Conservation (phyloP, 192 early-diverging fungal genomes). For the Geranomyces variabilis region DNA sequence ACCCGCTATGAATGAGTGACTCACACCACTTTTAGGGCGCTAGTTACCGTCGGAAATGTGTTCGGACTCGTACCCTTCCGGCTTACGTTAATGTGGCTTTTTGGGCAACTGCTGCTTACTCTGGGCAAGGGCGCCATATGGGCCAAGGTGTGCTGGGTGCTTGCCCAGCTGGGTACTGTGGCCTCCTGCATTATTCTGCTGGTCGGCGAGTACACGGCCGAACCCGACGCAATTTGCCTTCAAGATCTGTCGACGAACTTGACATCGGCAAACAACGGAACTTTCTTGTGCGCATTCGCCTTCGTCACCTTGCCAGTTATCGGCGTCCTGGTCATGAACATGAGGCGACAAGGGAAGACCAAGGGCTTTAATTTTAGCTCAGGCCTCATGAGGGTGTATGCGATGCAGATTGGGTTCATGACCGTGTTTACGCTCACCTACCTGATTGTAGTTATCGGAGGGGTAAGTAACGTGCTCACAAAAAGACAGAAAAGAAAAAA, state of each 20-base stretch:
- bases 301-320: conserved; percentile 10
- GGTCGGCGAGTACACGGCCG: background rate
- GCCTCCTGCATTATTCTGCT: background rate
- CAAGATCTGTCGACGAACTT: background rate
- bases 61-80: conserved; percentile 18
- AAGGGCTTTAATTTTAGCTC: background rate
- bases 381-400: conserved; percentile 1
- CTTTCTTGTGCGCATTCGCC: conserved; percentile 4
- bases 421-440: conserved; percentile 3
- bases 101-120: conserved; percentile 17
- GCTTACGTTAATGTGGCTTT: conserved; percentile 14
- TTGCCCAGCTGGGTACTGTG: background rate
- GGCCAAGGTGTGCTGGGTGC: conserved; percentile 9
- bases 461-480: background rate
- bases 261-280: conserved; percentile 14
- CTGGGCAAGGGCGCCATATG: background rate
- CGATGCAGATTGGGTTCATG: conserved; percentile 16
- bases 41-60: background rate
- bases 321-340: background rate
- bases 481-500: no score
- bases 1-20: background rate
- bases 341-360: background rate
- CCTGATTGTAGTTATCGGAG: background rate
- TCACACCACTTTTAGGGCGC: background rate
- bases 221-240: background rate